Evolutionary conservation across 768 basidiomycete species (phyloP).

Genomic region (Collybia nuda): DNA sequence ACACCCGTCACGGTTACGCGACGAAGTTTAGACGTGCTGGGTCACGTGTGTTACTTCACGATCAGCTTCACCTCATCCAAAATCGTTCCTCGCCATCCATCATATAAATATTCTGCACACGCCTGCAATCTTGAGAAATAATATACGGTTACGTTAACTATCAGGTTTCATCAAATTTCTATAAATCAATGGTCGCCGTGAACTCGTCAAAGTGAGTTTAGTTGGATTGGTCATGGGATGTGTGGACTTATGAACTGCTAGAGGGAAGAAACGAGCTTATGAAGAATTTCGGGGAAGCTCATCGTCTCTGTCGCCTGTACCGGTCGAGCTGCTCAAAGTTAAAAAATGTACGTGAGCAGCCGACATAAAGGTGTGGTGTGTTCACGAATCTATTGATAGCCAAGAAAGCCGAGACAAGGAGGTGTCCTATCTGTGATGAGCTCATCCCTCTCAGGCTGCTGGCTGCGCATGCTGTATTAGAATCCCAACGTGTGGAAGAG

Average conservation of each 20-base stretch:
- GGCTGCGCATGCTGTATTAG: slow-evolving; percentile 59
- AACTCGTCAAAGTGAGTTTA: slow-evolving; percentile 30
- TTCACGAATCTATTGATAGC: slow-evolving; percentile 32
- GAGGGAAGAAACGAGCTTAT: slow-evolving; percentile 52
- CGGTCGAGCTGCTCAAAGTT: slow-evolving; percentile 31
- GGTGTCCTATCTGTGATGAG: slow-evolving; percentile 76
- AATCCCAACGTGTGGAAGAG: slow-evolving; percentile 66
- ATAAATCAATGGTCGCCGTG: slow-evolving; percentile 15
- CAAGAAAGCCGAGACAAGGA: slow-evolving; percentile 72
- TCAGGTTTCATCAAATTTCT: slow-evolving; percentile 5
- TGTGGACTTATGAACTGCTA: slow-evolving; percentile 16
- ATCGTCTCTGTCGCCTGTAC: slow-evolving; percentile 33
- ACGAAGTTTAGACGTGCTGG: slow-evolving; percentile 4
- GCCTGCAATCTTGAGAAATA: slow-evolving; percentile 9
- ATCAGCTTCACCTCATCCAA: slow-evolving; percentile 23
- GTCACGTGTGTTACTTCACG: slow-evolving; percentile 16
- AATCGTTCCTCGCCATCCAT: slow-evolving; percentile 28
- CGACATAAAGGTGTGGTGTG: not conserved
- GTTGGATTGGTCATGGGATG: not conserved
- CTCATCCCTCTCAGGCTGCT: slow-evolving; percentile 73
- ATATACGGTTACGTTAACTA: slow-evolving; percentile 1
- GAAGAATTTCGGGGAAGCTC: slow-evolving; percentile 27
- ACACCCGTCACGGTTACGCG: too few species aligned
- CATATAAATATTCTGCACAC: slow-evolving; percentile 16
- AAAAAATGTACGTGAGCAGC: slow-evolving; percentile 48